Percentiles rank a stretch among this genome's conserved stretches.
phyloP scores from a whole-genome alignment of 1,139 yeast genomes.

The Blastobotrys arbuscula region DNA sequence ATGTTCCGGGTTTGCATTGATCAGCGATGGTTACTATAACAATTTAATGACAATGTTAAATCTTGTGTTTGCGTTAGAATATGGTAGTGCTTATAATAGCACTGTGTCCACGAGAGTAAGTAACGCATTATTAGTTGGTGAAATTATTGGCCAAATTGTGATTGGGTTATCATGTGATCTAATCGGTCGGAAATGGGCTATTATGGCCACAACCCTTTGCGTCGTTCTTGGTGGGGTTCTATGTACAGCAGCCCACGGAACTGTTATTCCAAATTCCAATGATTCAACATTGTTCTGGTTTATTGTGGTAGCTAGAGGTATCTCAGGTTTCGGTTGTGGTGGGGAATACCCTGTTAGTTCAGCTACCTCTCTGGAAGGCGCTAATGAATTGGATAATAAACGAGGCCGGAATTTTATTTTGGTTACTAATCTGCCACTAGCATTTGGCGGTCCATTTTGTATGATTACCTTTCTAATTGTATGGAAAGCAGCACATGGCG shows the following conservation, averaged over 20 bases:
- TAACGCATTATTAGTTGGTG: constrained; percentile 53
- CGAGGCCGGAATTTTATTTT: constrained; percentile 61
- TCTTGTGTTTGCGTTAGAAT: constrained; percentile 42
- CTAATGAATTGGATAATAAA: constrained; percentile 58
- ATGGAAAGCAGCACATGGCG: constrained; percentile 47
- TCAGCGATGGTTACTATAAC: constrained; percentile 61
- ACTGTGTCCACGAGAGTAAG: constrained; percentile 51
- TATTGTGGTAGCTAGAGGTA: constrained; percentile 60
- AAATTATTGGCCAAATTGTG: constrained; percentile 51
- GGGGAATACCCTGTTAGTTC: constrained; percentile 74
- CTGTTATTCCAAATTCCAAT: constrained; percentile 19
- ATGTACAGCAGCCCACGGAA: constrained; percentile 58
- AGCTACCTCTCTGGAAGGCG: constrained; percentile 66
- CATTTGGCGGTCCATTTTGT: constrained; percentile 78
- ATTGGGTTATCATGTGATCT: constrained; percentile 55
- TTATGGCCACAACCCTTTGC: constrained; percentile 48
- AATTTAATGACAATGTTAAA: constrained; percentile 56
- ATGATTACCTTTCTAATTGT: constrained; percentile 61
- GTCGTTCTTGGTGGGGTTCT: constrained; percentile 51
- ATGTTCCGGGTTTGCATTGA: constrained; percentile 55
- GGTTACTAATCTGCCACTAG: constrained; percentile 66
- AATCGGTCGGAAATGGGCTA: constrained; percentile 53
- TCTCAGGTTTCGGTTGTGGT: constrained; percentile 68
- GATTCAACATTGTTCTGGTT: constrained; percentile 60
- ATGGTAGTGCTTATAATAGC: constrained; percentile 42